Conservation (phyloP, 495 filamentous ascomycete species). For the Aspergillus conjunctus region DNA sequence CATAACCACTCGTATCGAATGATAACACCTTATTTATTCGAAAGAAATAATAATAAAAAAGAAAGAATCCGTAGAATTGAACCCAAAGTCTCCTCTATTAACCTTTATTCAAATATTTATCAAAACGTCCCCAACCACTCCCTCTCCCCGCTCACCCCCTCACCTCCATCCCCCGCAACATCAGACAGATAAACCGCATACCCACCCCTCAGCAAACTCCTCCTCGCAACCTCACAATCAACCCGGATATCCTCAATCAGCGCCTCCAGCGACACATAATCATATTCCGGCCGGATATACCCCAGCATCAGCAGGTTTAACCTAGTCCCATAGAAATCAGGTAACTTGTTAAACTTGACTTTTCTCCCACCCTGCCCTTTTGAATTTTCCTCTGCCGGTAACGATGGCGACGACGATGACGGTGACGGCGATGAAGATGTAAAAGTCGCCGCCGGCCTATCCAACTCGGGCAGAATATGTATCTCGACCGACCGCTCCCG, state of each 20-base stretch:
- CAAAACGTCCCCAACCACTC: constrained; percentile 44
- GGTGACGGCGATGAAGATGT: constrained; percentile 67
- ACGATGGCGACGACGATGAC: constrained; percentile 47
- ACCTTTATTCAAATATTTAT: neutral
- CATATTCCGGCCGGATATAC: constrained; percentile 84
- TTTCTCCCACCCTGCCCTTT: constrained; percentile 15
- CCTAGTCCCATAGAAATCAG: constrained; percentile 80
- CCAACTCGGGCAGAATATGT: constrained; percentile 5
- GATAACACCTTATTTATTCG: too few relatives aligned
- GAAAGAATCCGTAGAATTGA: too few relatives aligned
- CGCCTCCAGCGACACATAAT: constrained; percentile 81
- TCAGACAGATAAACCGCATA: constrained; percentile 58
- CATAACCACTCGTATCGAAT: too few relatives aligned
- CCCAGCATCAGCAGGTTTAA: constrained; percentile 82
- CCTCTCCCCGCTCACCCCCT: constrained; percentile 33
- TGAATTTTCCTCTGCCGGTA: neutral
- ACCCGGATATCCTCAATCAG: constrained; percentile 83
- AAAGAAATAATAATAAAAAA: too few relatives aligned
- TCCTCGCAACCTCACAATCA: constrained; percentile 81
- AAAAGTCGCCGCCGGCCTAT: constrained; percentile 86
- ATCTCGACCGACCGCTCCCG: constrained; percentile 66
- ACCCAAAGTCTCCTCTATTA: neutral
- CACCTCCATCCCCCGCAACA: constrained; percentile 1
- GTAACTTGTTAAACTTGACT: constrained; percentile 44
- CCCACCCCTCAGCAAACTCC: constrained; percentile 67